A percentile compares a stretch with the other conserved stretches of the same genome.
phyloP scores from a whole-genome alignment of 2,329 filamentous ascomycete species.

The Botrytis elliptica region DNA sequence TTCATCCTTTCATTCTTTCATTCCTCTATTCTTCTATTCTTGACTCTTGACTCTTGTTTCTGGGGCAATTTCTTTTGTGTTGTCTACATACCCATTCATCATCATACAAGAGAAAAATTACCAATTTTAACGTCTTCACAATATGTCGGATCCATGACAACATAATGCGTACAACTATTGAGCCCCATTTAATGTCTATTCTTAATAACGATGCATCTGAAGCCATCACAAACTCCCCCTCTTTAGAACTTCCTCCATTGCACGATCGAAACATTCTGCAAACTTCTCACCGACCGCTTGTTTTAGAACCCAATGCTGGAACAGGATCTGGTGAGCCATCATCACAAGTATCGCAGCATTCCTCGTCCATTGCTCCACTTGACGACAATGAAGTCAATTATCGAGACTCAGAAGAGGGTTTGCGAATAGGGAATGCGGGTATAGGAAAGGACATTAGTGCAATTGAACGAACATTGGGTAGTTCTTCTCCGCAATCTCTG shows the following conservation, averaged over 20 bases:
- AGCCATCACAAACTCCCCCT: slow-evolving; percentile 37
- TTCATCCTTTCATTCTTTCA: background rate
- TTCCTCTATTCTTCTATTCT: background rate
- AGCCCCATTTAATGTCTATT: slow-evolving; percentile 65
- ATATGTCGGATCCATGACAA: slow-evolving; percentile 8
- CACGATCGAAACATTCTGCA: slow-evolving; percentile 49
- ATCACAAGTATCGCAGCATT: slow-evolving; percentile 27
- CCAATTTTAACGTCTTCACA: slow-evolving; percentile 12
- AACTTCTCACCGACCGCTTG: slow-evolving; percentile 45
- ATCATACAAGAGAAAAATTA: background rate
- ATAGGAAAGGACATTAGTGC: background rate
- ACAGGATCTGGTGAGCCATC: slow-evolving; percentile 31
- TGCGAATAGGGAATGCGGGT: background rate
- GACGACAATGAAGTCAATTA: slow-evolving; percentile 38
- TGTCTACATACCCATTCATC: background rate
- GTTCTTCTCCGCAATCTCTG: slow-evolving; percentile 39
- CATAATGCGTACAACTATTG: slow-evolving; percentile 50
- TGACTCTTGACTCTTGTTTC: background rate
- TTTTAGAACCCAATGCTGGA: slow-evolving; percentile 52
- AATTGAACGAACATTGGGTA: slow-evolving; percentile 33
- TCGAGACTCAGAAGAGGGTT: slow-evolving; percentile 24
- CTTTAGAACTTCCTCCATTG: slow-evolving; percentile 55
- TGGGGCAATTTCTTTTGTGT: background rate
- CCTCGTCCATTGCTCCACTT: slow-evolving; percentile 23
- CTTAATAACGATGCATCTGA: slow-evolving; percentile 55